Base-by-base conservation (phyloP, 768 basidiomycete species). In the Kondoa malvinella region DNA sequence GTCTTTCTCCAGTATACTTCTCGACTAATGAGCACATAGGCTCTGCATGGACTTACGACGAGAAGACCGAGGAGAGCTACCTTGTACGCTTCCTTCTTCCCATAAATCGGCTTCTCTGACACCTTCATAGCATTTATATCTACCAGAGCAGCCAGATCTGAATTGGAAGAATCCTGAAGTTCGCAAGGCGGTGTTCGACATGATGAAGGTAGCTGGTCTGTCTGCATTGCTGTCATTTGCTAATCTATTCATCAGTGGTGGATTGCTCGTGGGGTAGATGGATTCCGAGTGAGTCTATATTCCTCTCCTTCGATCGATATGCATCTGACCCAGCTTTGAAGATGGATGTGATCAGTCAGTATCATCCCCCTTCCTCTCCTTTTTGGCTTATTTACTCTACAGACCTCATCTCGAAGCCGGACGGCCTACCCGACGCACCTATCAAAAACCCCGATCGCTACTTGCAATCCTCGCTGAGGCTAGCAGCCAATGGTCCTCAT, bases 251-350 rank as follows among this genome's bases (percentile, higher is more conserved):
- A n/a, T n/a, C 76, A 77, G 57, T 88, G 86, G 73, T 88, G 86
- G 87, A 79, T 87, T n/a, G 80, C 83, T 65, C 78, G 83, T 62
- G 87, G 87, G 0, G 84, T 84, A 69, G 86, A 87, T 69, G 87
- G 87, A 1, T 89, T 88, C 76, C 78, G 86, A 26, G 84, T 87
- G 72, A 66, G 16, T 56, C 34, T 27, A 58, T 31, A 66, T 15
- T 58, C 58, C 65, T 33, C 21, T 29, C 8, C 33, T 15, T 15
- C 17, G 3, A n/a, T 16, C 1, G 26, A 17, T 15, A 17, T 50
- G n/a, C 26, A 3, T 16, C 56, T 27, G 40, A 66, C 4, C 34
- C 25, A 65, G 34, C 1, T 1, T 29, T 4, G 4, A n/a, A 27
- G 25, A 21, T 40, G 27, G 31, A 58, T 27, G 29, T 29, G 12